Evolutionary conservation across 2,329 filamentous ascomycete genomes (phyloP), one percentile per base, ranked within the genome.

Genomic region (Hypoxylon sp.): DNA sequence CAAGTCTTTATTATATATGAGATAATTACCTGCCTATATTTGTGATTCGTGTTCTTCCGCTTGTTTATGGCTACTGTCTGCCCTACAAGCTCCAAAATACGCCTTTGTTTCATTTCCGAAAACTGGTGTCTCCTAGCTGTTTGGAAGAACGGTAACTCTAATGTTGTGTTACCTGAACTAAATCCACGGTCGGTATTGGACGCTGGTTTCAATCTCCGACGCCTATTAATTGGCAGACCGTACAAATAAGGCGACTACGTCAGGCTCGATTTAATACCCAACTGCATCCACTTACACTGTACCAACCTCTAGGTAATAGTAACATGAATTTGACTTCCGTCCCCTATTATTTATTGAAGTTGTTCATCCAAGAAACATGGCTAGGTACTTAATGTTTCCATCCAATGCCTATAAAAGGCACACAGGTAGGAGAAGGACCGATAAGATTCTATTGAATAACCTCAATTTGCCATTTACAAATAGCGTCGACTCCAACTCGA

Each of bases 241-340:
- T 48, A 14, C 13, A 36, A 51, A 36, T 53, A 25, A 32, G 23
- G 28, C 38, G 28, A 41, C 43, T 49, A 45, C 52, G 60, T 63
- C 52, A 51, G 51, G 60, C 60, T 63, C 38, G 36, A 60, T 60
- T 60, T 48, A 34, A 53, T 60, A 63, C 60, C 60, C 60, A 63
- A 63, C 34, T 46, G 23, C 43, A 13, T 51, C 51, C 50, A 43
- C 45, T 45, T 61, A 49, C 52, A 63, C 30, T 41, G 53, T 28
- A 49, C 43, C 55, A 58, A 49, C 30, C 19, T 41, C 30, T 17
- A 38, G 21, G 17, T 19, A 14, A 38, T 13, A 21, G 41, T 19
- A 48, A 14, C 45, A 19, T 21, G 38, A 17, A 58, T 23, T 49
- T 49, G 14, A 38, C 53, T 34, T 34, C 53, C 25, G 17, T 46